phyloP scores from a whole-genome alignment of 2,329 filamentous ascomycete genomes.

The Neobulgaria alba region DNA sequence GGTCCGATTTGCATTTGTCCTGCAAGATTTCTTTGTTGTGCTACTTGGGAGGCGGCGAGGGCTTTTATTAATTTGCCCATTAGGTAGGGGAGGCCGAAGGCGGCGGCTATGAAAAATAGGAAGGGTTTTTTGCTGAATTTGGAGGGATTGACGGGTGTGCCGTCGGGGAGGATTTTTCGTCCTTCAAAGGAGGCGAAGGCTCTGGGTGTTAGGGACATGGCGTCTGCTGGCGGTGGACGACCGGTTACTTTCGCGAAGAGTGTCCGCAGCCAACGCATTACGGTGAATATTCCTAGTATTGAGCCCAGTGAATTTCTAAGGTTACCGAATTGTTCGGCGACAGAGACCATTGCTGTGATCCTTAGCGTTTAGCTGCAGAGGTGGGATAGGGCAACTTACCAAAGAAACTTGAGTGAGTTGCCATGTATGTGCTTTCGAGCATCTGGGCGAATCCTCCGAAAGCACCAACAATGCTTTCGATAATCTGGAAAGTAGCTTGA shows the following conservation, averaged over 20 bases:
- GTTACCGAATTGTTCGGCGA: conserved; percentile 94
- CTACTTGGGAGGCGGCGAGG: conserved; percentile 75
- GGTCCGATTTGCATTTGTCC: conserved; percentile 44
- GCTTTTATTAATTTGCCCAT: conserved; percentile 93
- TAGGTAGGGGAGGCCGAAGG: conserved; percentile 90
- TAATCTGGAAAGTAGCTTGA: conserved; percentile 94
- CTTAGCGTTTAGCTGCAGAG: conserved; percentile 15
- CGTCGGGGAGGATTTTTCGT: conserved; percentile 53
- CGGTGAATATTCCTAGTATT: conserved; percentile 86
- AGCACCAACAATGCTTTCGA: conserved; percentile 91
- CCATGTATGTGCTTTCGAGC: conserved; percentile 99
- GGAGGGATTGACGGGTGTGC: conserved; percentile 47
- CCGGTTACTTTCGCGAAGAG: conserved; percentile 88
- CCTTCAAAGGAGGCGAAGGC: conserved; percentile 87
- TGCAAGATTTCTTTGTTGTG: conserved; percentile 56
- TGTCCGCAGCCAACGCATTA: conserved; percentile 91
- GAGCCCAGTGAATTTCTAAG: conserved; percentile 89
- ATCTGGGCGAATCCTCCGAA: conserved; percentile 98
- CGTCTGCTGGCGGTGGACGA: conserved; percentile 79
- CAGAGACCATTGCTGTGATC: conserved; percentile 81
- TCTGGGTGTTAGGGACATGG: conserved; percentile 76
- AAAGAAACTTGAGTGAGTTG: conserved; percentile 96
- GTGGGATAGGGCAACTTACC: conserved; percentile 49
- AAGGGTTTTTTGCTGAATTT: conserved; percentile 90
- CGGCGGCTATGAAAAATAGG: conserved; percentile 88